Percentiles rank a stretch among this genome's conserved stretches.
These are phyloP conservation scores for Botrytis fabae DNA, from an alignment of 2,329 filamentous ascomycete species.

Conservation along the genomic window DNA sequence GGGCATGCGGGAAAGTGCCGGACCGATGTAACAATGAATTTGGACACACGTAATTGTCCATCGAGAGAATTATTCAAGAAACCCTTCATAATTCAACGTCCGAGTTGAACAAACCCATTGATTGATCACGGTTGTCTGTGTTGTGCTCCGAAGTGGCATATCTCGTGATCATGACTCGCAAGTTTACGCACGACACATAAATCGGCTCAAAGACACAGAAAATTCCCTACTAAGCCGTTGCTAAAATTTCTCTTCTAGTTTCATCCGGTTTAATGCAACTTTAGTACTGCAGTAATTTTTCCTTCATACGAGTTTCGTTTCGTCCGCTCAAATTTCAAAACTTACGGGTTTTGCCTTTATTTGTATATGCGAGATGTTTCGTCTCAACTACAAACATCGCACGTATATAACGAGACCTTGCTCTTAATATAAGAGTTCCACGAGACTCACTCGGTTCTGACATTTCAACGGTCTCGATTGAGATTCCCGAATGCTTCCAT, in stretches of 20 bases:
- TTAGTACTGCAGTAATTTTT: neutral
- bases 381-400: neutral
- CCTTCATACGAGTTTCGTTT: neutral
- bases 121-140: neutral
- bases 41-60: neutral
- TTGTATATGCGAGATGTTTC: neutral
- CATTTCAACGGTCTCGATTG: neutral
- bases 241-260: neutral
- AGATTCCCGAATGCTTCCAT: neutral
- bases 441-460: neutral
- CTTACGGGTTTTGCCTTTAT: neutral
- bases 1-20: neutral
- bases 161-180: neutral
- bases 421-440: neutral
- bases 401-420: conserved; percentile 5
- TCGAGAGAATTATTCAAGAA: neutral
- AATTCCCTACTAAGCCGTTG: neutral
- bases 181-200: neutral
- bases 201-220: neutral
- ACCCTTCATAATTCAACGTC: neutral
- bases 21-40: neutral
- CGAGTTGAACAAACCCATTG: neutral
- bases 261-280: neutral
- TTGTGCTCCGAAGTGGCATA: neutral
- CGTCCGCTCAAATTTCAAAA: neutral